Evolutionary conservation across 2,329 filamentous ascomycete species (phyloP), one percentile per base, ranked within the genome.

Genomic region (Fusarium nygamai): DNA sequence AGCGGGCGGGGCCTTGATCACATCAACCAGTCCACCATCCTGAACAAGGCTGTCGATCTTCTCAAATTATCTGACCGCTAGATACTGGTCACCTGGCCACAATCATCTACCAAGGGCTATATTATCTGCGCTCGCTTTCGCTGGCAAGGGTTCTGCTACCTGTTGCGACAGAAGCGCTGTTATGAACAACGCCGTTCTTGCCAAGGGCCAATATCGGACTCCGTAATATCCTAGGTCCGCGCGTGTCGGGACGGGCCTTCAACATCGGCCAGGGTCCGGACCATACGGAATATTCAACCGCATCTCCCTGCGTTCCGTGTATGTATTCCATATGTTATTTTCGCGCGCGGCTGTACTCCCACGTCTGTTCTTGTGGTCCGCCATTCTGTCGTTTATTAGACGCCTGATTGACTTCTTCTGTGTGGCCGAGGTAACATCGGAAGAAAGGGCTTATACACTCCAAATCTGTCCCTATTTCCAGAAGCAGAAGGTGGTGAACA

Each of bases 1-100:
- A 74, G 60, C 72, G 67, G 71, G 72, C 72, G 67, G 71, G 72
- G 57, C 39, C 41, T 74, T 71, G 62, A 73, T 71, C 72, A 75
- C 62, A 72, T 64, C 64, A 69, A 69, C 57, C 64, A 46, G 72
- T 71, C 72, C 58, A 63, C 59, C 71, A 48, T 57, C 61, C 44
- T 72, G 53, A 74, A 67, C 63, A 72, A 62, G 56, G 29, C 44
- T 47, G 63, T 62, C 57, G 71, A 68, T 74, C 67, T 58, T 61
- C 17, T 34, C 46, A 31, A 61, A 58, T 48, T 56, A 61, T 56
- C 64, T 69, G 72, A 75, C 72, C 72, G 58, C 72, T 64, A 73
- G 43, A 67, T 63, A 47, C 53, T 61, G 47, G 29, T 74, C 56
- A 56, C 69, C 64, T 67, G 69, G 58, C 46, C 69, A 65, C 43